Evolutionary conservation across 495 filamentous ascomycete species (phyloP).

Genomic region (Paragyromitra xinjiangensis): DNA sequence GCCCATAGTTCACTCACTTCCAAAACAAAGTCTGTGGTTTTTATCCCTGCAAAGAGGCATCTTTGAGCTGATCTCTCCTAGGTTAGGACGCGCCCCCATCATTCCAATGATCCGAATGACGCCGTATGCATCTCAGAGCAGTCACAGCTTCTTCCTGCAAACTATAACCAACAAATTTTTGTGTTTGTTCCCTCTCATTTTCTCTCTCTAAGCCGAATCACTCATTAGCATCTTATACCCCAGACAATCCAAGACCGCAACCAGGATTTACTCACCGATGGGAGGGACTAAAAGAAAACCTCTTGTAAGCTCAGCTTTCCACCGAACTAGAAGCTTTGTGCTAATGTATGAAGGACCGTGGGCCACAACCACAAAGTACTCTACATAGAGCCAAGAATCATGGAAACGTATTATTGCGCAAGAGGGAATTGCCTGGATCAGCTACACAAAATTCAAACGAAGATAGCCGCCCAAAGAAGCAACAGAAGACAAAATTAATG

Average conservation of each 20-base stretch:
- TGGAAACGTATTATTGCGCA: slow-evolving; percentile 13
- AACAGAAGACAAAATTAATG: slow-evolving; percentile 26
- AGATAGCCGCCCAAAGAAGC: slow-evolving; percentile 35
- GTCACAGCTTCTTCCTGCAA: slow-evolving; percentile 14
- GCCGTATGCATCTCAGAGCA: slow-evolving; percentile 23
- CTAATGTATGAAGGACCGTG: slow-evolving; percentile 30
- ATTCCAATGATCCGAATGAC: slow-evolving; percentile 28
- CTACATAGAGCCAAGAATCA: slow-evolving; percentile 2
- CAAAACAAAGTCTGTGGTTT: slow-evolving; percentile 15
- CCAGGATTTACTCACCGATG: slow-evolving; percentile 27
- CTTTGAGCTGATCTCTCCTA: slow-evolving; percentile 26
- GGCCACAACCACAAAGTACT: slow-evolving; percentile 24
- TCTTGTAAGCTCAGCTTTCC: slow-evolving; percentile 16
- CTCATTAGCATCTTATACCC: slow-evolving; percentile 13
- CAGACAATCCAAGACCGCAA: slow-evolving; percentile 33
- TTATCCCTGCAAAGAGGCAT: slow-evolving; percentile 6
- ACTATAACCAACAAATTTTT: slow-evolving; percentile 26
- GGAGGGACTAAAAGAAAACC: neutral
- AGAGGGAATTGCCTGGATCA: slow-evolving; percentile 4
- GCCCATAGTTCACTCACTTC: slow-evolving; percentile 1
- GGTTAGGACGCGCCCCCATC: slow-evolving; percentile 36
- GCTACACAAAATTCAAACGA: neutral
- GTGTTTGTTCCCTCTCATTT: slow-evolving; percentile 27
- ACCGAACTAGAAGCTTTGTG: neutral
- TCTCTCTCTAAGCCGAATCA: neutral